A percentile compares a stretch with the other conserved stretches of the same genome.
Conservation (phyloP, 345 rosid species). For the Garcia nutans region DNA sequence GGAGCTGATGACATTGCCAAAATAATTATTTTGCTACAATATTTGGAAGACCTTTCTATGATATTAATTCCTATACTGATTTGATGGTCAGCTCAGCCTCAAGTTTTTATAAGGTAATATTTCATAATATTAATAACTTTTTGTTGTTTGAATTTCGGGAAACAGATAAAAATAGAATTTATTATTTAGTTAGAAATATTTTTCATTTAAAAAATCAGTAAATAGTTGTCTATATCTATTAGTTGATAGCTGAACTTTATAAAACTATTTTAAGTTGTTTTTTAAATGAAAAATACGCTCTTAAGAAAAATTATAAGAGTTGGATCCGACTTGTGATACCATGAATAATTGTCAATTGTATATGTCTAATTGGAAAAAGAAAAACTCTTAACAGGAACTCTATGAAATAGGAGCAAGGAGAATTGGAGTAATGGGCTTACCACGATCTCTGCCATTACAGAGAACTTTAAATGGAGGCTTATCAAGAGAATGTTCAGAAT, state of each 20-base stretch:
- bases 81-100: slow-evolving; percentile 23
- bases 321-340: no score
- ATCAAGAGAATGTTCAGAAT: slow-evolving; percentile 43
- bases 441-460: slow-evolving; percentile 73
- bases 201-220: no score
- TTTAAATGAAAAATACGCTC: no score
- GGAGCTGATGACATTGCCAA: slow-evolving; percentile 33
- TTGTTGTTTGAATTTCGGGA: no score
- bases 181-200: no score
- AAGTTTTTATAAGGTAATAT: slow-evolving; percentile 20
- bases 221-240: no score
- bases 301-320: no score
- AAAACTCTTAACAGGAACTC: slow-evolving; percentile 40
- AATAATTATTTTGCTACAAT: slow-evolving; percentile 16
- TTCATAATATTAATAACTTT: neutral
- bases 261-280: no score
- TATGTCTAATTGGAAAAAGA: no score
- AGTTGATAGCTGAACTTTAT: no score
- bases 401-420: slow-evolving; percentile 58
- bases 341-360: no score
- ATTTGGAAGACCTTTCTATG: neutral
- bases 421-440: slow-evolving; percentile 45
- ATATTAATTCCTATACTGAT: slow-evolving; percentile 28
- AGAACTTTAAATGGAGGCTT: slow-evolving; percentile 64
- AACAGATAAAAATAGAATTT: no score